A percentile compares a stretch with the other conserved stretches of the same genome.
These are phyloP conservation scores for Pulveroboletus sp. DNA, from an alignment of 768 basidiomycete genomes.

Conservation along the genomic window DNA sequence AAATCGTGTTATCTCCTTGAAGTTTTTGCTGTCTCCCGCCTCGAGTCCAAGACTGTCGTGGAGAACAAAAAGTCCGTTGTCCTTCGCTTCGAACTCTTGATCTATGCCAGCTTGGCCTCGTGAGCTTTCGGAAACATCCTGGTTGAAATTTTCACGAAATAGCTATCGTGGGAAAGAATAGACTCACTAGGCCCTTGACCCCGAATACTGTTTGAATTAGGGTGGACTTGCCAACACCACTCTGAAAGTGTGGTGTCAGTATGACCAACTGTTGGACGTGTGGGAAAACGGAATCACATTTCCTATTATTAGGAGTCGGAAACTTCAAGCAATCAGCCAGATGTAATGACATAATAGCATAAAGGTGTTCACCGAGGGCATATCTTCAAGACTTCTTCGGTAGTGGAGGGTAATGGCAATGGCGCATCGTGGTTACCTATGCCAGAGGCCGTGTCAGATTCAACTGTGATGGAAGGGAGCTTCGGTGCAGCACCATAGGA, in stretches of 20 bases:
- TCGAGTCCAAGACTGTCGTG: constrained; percentile 1
- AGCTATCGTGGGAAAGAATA: background rate
- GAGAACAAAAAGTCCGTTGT: background rate
- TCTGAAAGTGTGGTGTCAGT: background rate
- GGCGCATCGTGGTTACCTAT: too few species aligned
- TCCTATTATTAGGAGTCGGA: background rate
- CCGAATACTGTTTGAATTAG: background rate
- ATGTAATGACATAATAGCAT: background rate
- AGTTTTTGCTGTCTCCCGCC: background rate
- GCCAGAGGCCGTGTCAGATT: too few species aligned
- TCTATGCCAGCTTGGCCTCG: background rate
- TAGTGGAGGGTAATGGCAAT: too few species aligned
- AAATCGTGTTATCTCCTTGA: background rate
- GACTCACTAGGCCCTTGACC: background rate
- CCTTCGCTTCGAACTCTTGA: background rate
- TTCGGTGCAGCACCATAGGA: background rate
- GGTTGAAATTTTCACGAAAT: background rate
- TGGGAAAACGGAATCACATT: background rate
- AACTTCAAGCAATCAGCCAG: background rate
- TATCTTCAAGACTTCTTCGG: background rate
- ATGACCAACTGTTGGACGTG: background rate
- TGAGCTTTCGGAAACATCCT: background rate
- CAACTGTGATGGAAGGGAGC: too few species aligned
- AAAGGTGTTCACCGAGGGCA: background rate
- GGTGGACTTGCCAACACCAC: background rate